Evolutionary conservation across 305 asterid species (phyloP), one percentile per base, ranked within the genome.

Genomic region (Fraxinus sp.): DNA sequence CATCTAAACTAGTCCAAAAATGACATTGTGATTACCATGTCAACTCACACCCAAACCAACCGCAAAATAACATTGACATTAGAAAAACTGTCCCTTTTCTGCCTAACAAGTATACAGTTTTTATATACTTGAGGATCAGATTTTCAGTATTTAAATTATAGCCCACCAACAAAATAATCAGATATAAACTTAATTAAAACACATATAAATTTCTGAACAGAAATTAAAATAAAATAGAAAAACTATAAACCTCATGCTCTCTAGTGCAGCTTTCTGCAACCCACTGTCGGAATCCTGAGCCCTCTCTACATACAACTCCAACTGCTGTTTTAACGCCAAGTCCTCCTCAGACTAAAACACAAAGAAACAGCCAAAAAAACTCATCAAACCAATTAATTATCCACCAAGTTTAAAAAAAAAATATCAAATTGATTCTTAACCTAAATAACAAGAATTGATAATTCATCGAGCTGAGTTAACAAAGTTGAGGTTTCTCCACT

Each of bases 241-340:
- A 73, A 77, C 14, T 41, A 52, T 84, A 49, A 79, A 96, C 99
- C 98, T 92, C 98, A 96, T 94, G 91, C 97, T 91, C 88, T 96
- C 98, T 0, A 96, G 92, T 1, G 99, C 98, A 82, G 90, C 87
- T 85, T 93, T 93, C 91, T 93, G 98, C 86, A 96, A 81, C 24
- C 96, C 98, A 20, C 93, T 91, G 88, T 94, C 97, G 46, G 95
- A 32, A 80, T 96, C 99, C 86, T 93, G 97, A 49, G 82, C 98
- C 85, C 98, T 91, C 90, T 93, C 98, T 28, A 96, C 99, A 77
- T 96, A 94, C 89, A 96, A 72, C 90, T 94, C 98, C 90, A 96
- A 76, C 76, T 96, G 98, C 87, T 93, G 96, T 92, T 94, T 96
- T 88, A 96, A 83, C n/a, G 97, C 98, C 86, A 93, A 88, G 85